Base-by-base conservation (phyloP, 2,329 filamentous ascomycete genomes). In the Pestalotiopsis sp. region DNA sequence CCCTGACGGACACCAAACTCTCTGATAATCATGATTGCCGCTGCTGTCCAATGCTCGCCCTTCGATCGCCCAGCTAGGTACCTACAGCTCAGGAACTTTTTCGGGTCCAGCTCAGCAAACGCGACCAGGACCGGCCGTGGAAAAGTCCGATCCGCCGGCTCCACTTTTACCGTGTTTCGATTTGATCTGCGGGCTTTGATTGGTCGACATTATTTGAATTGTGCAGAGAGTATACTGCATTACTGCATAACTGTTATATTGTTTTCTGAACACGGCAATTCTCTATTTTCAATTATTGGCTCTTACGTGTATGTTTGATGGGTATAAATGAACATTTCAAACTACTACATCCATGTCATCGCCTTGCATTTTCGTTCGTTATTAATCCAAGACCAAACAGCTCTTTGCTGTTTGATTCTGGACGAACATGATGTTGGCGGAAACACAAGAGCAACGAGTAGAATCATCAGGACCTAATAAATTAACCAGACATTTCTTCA, bases 1-100 rank as follows among this genome's bases (percentile, higher is more conserved):
- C 67, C 49, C 31, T 68, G 67, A 52, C 67, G 67, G 38, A 65
- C 61, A 65, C 67, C 67, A 59, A 68, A 68, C 23, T 68, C 62
- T 49, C 67, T 65, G 2, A 68, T 25, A 20, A 68, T 68, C 67
- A 68, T 68, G 49, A 31, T 52, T 23, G 62, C 67, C 14, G 41
- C 49, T 57, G 59, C 36, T 23, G 36, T 52, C 27, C 14, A 52
- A 63, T 23, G 9, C 31, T 61, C 65, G 58, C 23, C 49, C n/a
- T 67, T 38, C 38, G 45, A 36, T 56, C 58, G 9, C 9, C 58
- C 27, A 27, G 27, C 66, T 56, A 36, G 58, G 23, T 31, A 52
- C 17, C 45, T 52, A n/a, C 17, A 52, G 25, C 41, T 38, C 23
- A 20, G 25, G 25, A 67, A 62, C 49, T 67, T 67, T 62, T 67